These are phyloP conservation scores for Achaetomiella virescens DNA, from an alignment of 495 filamentous ascomycete species.

Conservation along the genomic window DNA sequence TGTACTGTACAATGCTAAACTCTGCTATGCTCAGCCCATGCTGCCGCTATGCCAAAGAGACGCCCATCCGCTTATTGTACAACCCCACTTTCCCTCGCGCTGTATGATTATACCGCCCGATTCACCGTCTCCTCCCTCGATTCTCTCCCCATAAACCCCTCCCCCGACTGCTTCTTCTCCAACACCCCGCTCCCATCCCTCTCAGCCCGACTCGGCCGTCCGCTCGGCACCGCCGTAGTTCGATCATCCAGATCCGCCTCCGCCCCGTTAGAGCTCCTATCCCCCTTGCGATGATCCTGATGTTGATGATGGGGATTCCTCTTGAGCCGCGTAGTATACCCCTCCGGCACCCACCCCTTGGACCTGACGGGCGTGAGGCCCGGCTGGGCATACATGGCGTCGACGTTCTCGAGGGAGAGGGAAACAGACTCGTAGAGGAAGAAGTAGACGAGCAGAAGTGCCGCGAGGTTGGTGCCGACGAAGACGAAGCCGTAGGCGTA, in stretches of 20 bases:
- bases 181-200: neutral
- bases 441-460: slow-evolving; percentile 64
- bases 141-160: neutral
- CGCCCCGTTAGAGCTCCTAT: too few relatives aligned
- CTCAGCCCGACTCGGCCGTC: slow-evolving; percentile 11
- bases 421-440: slow-evolving; percentile 69
- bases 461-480: slow-evolving; percentile 60
- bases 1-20: too few relatives aligned
- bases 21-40: too few relatives aligned
- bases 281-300: too few relatives aligned
- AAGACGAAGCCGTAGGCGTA: slow-evolving; percentile 79
- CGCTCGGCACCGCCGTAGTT: slow-evolving; percentile 13
- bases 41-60: too few relatives aligned
- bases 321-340: slow-evolving; percentile 26
- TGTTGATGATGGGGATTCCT: slow-evolving; percentile 21
- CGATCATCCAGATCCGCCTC: slow-evolving; percentile 6
- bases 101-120: slow-evolving; percentile 2
- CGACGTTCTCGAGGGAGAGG: slow-evolving; percentile 63
- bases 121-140: slow-evolving; percentile 1
- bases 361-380: slow-evolving; percentile 62
- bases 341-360: slow-evolving; percentile 52
- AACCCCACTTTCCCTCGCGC: neutral
- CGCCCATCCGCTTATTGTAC: neutral
- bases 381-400: slow-evolving; percentile 64
- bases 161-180: slow-evolving; percentile 10